Conservation (phyloP, 805 yeast species). For the Ogataea pignaliae region DNA sequence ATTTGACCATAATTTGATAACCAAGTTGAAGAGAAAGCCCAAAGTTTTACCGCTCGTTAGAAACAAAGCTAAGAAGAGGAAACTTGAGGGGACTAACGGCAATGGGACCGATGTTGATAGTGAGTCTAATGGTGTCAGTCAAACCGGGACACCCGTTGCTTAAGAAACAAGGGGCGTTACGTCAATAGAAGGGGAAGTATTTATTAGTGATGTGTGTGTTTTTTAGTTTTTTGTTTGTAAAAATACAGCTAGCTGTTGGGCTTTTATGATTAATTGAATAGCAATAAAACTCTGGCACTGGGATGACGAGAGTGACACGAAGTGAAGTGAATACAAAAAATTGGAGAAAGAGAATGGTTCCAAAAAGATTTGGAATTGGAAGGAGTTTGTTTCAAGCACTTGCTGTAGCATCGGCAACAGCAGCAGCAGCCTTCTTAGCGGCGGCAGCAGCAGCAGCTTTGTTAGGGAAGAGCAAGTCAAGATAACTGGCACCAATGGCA, state of each 20-base stretch:
- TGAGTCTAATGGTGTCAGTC: background rate
- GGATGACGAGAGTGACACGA: no score
- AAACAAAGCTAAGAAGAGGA: slow-evolving; percentile 18
- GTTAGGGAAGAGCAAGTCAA: slow-evolving; percentile 47
- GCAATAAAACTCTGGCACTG: no score
- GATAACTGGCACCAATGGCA: slow-evolving; percentile 44
- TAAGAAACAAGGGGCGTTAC: background rate
- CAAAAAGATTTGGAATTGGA: no score
- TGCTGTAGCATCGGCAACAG: background rate
- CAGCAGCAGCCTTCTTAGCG: slow-evolving; percentile 6
- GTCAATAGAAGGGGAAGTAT: no score
- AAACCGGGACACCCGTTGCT: background rate
- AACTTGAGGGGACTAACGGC: slow-evolving; percentile 3
- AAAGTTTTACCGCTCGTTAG: slow-evolving; percentile 28
- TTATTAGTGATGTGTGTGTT: no score
- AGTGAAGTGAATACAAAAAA: no score
- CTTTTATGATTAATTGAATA: no score
- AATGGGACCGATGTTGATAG: slow-evolving; percentile 2
- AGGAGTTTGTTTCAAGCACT: no score
- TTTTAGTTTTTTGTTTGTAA: background rate
- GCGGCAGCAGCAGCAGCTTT: slow-evolving; percentile 28
- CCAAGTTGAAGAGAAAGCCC: slow-evolving; percentile 57
- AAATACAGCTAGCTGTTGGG: no score
- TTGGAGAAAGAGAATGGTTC: no score
- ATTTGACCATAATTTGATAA: slow-evolving; percentile 63